These are phyloP conservation scores for Erodium chrysanthum DNA, from an alignment of 441 rosid genomes.

Conservation along the genomic window DNA sequence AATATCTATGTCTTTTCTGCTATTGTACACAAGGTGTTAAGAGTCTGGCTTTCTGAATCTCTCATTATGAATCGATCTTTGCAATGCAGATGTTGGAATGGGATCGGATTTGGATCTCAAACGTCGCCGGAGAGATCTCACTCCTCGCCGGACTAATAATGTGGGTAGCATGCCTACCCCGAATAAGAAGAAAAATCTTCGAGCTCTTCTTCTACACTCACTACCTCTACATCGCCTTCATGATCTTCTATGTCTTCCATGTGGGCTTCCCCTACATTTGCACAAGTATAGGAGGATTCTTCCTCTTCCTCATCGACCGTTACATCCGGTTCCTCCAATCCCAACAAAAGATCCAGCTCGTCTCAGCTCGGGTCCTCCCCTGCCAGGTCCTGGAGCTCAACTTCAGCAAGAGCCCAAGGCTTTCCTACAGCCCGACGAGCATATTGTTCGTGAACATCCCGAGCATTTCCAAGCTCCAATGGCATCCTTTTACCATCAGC, in stretches of 20 bases:
- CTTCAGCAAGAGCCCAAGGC: conserved; percentile 34
- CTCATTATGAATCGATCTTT: background rate
- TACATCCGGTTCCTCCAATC: conserved; percentile 55
- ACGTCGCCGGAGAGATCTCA: conserved; percentile 49
- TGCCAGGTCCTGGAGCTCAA: conserved; percentile 41
- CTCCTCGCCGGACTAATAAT: conserved; percentile 34
- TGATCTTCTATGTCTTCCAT: conserved; percentile 48
- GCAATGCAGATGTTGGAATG: conserved; percentile 43
- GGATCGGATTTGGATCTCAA: conserved; percentile 29
- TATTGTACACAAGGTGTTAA: too few species aligned
- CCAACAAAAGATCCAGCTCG: conserved; percentile 30
- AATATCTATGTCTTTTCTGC: too few species aligned
- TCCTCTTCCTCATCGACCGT: conserved; percentile 57
- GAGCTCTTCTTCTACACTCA: conserved; percentile 62
- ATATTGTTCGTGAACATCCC: conserved; percentile 40
- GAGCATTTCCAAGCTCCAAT: conserved; percentile 39
- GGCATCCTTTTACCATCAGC: conserved; percentile 49
- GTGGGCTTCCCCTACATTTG: conserved; percentile 40
- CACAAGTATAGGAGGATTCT: conserved; percentile 45
- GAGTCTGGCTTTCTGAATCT: background rate
- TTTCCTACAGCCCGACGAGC: conserved; percentile 38
- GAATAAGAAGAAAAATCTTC: conserved; percentile 38
- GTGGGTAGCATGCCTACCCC: conserved; percentile 48
- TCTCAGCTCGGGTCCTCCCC: conserved; percentile 46
- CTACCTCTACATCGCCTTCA: conserved; percentile 41